Evolutionary conservation across 1,284 basidiomycete species (phyloP).

Genomic region (Marasmius fiardii): DNA sequence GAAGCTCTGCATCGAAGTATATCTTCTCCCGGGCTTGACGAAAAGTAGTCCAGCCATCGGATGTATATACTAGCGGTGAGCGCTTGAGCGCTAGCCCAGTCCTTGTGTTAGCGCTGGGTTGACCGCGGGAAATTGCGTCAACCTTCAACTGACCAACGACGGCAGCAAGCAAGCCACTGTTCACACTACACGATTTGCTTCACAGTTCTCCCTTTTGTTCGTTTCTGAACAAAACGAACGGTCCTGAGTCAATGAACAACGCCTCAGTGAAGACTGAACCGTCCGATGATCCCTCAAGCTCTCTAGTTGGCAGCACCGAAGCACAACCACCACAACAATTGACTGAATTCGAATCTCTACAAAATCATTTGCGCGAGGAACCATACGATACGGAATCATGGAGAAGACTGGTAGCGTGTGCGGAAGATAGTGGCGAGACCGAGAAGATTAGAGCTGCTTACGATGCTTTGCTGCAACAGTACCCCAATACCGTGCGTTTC

Average conservation of each 20-base stretch:
- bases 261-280: background rate
- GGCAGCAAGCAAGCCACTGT: no score
- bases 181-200: no score
- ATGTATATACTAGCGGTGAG: no score
- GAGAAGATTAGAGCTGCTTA: constrained; percentile 69
- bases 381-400: constrained; percentile 65
- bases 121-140: no score
- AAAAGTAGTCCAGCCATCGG: no score
- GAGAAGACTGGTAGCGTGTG: constrained; percentile 64
- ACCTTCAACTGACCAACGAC: no score
- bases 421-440: constrained; percentile 64
- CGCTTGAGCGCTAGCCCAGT: no score
- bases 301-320: background rate
- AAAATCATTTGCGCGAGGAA: constrained; percentile 35
- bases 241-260: background rate
- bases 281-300: background rate
- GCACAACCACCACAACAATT: background rate
- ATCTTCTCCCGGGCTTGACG: no score
- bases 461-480: constrained; percentile 71
- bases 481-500: constrained; percentile 71
- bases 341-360: constrained; percentile 35
- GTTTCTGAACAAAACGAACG: no score
- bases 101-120: no score
- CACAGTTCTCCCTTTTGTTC: no score
- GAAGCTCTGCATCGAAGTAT: no score